Evolutionary conservation across 306 rosid genomes (phyloP).

Genomic region (Oemleria cerasiformis): DNA sequence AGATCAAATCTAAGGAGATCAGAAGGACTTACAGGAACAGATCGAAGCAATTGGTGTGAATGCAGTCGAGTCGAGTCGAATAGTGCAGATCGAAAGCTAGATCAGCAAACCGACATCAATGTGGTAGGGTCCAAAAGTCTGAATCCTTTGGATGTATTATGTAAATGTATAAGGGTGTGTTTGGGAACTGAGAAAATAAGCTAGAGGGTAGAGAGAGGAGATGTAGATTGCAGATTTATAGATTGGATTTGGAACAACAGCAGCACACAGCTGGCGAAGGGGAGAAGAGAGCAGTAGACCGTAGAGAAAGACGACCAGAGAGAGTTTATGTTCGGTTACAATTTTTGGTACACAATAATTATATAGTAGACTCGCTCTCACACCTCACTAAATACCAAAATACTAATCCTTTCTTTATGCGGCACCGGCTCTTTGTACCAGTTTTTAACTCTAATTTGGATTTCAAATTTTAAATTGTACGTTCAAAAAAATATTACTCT

Average conservation of each 20-base stretch:
- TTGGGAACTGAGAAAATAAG: not conserved
- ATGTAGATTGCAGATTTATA: conserved; percentile 2
- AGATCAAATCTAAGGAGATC: not conserved
- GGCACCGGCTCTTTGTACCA: too few relatives aligned
- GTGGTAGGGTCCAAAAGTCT: not conserved
- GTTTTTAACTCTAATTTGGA: too few relatives aligned
- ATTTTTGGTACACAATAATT: not conserved
- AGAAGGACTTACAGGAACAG: conserved; percentile 5
- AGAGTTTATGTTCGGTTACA: not conserved
- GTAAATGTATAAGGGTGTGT: not conserved
- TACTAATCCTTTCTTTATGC: too few relatives aligned
- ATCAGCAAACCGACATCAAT: conserved; percentile 29
- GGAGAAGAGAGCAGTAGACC: not conserved
- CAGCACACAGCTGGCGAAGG: conserved; percentile 21
- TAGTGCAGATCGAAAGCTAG: conserved; percentile 26
- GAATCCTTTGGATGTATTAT: not conserved
- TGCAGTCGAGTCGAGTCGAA: not conserved
- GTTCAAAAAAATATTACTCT: too few relatives aligned
- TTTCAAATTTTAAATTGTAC: too few relatives aligned
- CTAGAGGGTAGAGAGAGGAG: not conserved
- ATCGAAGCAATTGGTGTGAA: not conserved
- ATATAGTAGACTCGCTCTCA: not conserved
- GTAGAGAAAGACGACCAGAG: conserved; percentile 4
- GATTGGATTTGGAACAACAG: not conserved
- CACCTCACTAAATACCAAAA: not conserved